phyloP scores from a whole-genome alignment of 2,329 filamentous ascomycete genomes.

The Cryphonectria radicalis region DNA sequence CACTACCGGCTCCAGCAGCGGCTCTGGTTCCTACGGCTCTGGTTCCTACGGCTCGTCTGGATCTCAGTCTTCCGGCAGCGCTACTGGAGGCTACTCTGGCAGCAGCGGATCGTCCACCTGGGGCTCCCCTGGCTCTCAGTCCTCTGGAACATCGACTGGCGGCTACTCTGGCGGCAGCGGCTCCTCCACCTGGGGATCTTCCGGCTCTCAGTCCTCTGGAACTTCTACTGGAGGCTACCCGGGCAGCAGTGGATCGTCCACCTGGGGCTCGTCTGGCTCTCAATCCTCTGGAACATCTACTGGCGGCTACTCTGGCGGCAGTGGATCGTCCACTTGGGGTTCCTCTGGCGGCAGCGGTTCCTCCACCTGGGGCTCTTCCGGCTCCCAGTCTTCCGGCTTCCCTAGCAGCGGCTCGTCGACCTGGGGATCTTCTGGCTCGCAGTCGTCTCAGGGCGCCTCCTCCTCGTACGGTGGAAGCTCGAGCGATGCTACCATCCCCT shows the following conservation, averaged over 20 bases:
- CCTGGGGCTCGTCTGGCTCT: constrained; percentile 6
- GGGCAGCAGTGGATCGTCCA: constrained; percentile 3
- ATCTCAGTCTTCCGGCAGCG: not conserved
- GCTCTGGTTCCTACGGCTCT: not conserved
- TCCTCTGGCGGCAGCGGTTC: not conserved
- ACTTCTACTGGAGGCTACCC: not conserved
- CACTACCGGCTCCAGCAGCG: constrained; percentile 7
- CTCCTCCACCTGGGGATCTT: constrained; percentile 5
- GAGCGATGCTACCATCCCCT: not conserved
- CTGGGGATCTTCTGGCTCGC: constrained; percentile 4
- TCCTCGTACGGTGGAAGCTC: constrained; percentile 1
- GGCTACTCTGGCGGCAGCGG: not conserved
- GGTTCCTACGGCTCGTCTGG: not conserved
- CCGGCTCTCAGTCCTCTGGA: constrained; percentile 8
- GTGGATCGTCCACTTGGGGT: constrained; percentile 4
- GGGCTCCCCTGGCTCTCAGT: no score
- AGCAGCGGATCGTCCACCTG: not conserved
- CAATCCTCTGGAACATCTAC: not conserved
- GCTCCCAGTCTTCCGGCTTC: not conserved
- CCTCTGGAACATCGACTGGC: no score
- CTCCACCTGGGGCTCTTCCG: constrained; percentile 5
- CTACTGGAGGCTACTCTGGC: no score
- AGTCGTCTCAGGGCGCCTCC: constrained; percentile 3
- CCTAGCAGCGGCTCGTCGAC: not conserved
- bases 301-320: not conserved